These are phyloP conservation scores for Anisodus acutangulus DNA, from an alignment of 257 asterid genomes.

Conservation along the genomic window DNA sequence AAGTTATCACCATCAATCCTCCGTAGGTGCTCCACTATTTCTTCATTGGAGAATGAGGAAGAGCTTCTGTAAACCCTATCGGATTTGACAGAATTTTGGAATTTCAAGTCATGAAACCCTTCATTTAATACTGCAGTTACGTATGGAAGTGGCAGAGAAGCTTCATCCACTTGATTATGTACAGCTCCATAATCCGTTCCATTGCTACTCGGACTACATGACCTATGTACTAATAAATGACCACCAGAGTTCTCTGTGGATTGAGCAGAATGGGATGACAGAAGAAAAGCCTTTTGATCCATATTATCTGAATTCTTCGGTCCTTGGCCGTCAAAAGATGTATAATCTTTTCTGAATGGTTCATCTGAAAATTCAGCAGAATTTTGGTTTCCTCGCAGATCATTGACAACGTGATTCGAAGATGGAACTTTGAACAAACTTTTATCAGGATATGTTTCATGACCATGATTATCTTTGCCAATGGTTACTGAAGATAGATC, in stretches of 20 bases:
- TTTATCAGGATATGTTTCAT: constrained; percentile 15
- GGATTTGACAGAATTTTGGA: constrained; percentile 78
- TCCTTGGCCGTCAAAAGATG: constrained; percentile 46
- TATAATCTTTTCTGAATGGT: constrained; percentile 49
- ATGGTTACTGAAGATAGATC: constrained; percentile 31
- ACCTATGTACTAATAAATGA: constrained; percentile 47
- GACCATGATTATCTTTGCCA: constrained; percentile 21
- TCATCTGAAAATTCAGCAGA: constrained; percentile 45
- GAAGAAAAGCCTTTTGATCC: constrained; percentile 42
- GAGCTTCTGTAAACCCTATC: constrained; percentile 82
- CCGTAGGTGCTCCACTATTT: constrained; percentile 91
- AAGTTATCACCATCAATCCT: constrained; percentile 67
- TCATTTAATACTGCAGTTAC: constrained; percentile 66
- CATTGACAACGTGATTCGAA: constrained; percentile 28
- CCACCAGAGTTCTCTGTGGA: constrained; percentile 53
- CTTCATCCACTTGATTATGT: constrained; percentile 64
- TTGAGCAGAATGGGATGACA: constrained; percentile 51
- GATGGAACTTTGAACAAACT: constrained; percentile 27
- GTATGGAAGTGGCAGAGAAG: constrained; percentile 62
- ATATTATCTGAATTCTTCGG: constrained; percentile 47
- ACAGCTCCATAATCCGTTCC: constrained; percentile 48
- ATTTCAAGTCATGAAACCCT: constrained; percentile 69
- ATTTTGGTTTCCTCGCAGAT: constrained; percentile 30
- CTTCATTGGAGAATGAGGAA: constrained; percentile 90
- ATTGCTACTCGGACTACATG: constrained; percentile 54